Base-by-base conservation (phyloP, 345 rosid genomes). In the Populus simonii region DNA sequence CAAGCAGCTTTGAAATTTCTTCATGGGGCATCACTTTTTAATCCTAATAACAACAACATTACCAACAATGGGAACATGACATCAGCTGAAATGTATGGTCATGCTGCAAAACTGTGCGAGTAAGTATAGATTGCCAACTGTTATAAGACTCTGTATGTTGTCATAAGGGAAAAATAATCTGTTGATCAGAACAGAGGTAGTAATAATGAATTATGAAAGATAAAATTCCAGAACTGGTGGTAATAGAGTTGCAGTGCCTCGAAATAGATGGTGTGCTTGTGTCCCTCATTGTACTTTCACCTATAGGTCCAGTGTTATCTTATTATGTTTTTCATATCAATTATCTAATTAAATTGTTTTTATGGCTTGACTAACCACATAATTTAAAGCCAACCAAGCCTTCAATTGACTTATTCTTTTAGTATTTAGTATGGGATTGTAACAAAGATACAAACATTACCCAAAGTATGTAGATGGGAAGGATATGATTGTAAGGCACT, bases 1-100 rank as follows among this genome's bases (percentile, higher is more conserved):
- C 75, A 77, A 61, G 80, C 74, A 29, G 80, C 80, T 29, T 29
- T 77, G 31, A 71, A 77, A 65, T 77, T 77, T 61, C 75, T 77
- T 43, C 80, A 77, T 45, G 80, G 80, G 29, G 80, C 74, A 17
- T 57, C 80, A 31, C 55, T 51, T 39, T 43, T 38, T 8, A 73
- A 70, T n/a, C 33, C 68, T 62, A 18, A 59, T 31, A 29, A 63
- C 35, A 22, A 23, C 13, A 65, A 70, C 57, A 71, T 6, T 45
- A 69, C 62, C 69, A 77, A 61, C 45, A n/a, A n/a, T 36, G 49
- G 70, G 47, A 75, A 77, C 45, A 61, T 77, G 70, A 59, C 33
- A 27, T 27, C 68, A 12, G 39, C 67, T 25, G 59, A 77, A 61
- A 41, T 69, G 41, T 71, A 77, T 63, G 18, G 33, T 23, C 41